Evolutionary conservation across 306 rosid species (phyloP), one percentile per base, ranked within the genome.

Genomic region (Canavalia ensiformis): DNA sequence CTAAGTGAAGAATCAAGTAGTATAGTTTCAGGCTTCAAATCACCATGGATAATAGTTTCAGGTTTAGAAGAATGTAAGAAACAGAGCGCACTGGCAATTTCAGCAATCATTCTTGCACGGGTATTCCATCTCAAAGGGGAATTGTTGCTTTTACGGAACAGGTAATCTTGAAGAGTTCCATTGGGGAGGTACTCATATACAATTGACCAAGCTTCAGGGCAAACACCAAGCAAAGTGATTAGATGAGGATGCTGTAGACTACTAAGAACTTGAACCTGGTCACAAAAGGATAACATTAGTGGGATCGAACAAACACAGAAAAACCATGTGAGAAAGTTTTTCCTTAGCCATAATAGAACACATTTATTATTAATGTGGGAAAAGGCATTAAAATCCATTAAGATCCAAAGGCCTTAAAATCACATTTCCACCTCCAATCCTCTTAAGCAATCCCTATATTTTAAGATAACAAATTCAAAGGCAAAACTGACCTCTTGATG

Each of bases 61-160:
- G 97, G 97, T 67, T 90, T 90, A 42, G 90, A 91, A 37, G 94
- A 90, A 87, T 94, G 98, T 86, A 94, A 88, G 89, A 94, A 91
- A 90, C 92, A 90, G 71, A 94, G 98, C 54, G 91, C 98, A 68
- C 93, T 92, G n/a, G 94, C 86, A 0, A 90, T 92, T 85, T 94
- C 94, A 9, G 97, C 85, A 81, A 94, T 85, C 84, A 94, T 83
- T 35, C 88, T 88, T 55, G 82, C 87, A 78, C 97, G 87, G 83
- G 63, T 85, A 86, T 91, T 88, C 97, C 98, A 94, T 51, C 91
- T 59, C 80, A 92, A 58, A 31, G 92, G 84, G 75, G 84, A 80
- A 56, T 55, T 76, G 49, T 82, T 89, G 78, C 85, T 86, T 84
- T 86, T 92, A 50, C 87, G 90, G 56, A 87, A 90, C 72, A 92